Conservation (phyloP, 768 basidiomycete species). For the Auricularia sp. region DNA sequence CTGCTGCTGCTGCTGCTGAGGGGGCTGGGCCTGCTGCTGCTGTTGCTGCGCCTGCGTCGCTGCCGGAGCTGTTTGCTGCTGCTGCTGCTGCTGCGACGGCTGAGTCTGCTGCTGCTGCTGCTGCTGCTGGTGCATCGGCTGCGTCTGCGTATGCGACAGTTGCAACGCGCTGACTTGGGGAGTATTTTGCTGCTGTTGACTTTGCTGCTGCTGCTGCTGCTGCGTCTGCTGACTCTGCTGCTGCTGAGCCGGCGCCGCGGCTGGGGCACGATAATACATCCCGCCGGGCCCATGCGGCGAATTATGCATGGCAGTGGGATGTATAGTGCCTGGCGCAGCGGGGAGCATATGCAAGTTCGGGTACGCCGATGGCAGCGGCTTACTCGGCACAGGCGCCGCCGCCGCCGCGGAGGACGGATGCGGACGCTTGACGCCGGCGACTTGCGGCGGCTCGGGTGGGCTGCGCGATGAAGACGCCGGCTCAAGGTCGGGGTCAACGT, state of each 20-base stretch:
- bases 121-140: neutral
- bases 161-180: neutral
- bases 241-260: constrained; percentile 4
- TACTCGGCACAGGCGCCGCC: no score
- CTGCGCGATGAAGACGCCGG: neutral
- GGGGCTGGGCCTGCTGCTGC: constrained; percentile 9
- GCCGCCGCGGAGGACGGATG: neutral
- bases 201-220: constrained; percentile 11
- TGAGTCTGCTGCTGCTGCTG: neutral
- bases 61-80: neutral
- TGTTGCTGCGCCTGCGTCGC: neutral
- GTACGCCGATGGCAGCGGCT: neutral
- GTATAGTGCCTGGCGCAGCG: neutral
- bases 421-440: neutral
- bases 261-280: neutral
- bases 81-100: neutral
- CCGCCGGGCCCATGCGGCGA: neutral
- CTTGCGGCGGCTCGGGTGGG: neutral
- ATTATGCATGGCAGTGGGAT: neutral
- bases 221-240: constrained; percentile 11
- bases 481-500: no score
- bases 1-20: constrained; percentile 8
- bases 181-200: constrained; percentile 5
- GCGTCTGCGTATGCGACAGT: neutral
- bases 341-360: neutral